Evolutionary conservation across 306 rosid species (phyloP), one percentile per base, ranked within the genome.

Genomic region (Hippophae rhamnoides): DNA sequence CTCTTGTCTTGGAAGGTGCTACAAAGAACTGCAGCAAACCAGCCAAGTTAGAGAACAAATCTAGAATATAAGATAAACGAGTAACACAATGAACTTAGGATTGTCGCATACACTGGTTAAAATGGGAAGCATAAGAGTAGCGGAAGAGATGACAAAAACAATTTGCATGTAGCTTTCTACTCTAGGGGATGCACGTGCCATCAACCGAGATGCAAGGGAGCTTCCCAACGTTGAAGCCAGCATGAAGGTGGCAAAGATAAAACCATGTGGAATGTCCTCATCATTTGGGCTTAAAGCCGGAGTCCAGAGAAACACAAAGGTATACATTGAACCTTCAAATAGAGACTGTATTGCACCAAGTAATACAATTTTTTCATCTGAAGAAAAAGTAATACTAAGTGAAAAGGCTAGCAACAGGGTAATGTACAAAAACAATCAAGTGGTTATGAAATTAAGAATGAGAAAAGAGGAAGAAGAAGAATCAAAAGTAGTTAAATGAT

Each of bases 191-290:
- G 84, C 43, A 38, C 71, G 95, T 47, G 88, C 80, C 90, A 87
- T 77, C 76, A 85, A 78, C 58, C 72, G 83, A 62, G 94, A 87
- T 70, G 89, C 92, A 63, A 79, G 82, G 52, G 98, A 90, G 80
- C 98, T 90, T 79, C 98, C 98, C 79, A 90, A 68, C 98, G 87
- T 90, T 12, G 98, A 87, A 65, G 98, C 76, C 70, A 90, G 69
- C 98, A 90, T 90, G 78, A 90, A 90, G 25, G 98, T 90, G 7
- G 98, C 85, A 71, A 90, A 90, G 76, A 90, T 83, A 68, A 81
- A 81, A 59, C 97, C 97, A 58, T 89, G 97, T 47, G 97, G 97
- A 69, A 89, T 86, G 7, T 86, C 97, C 74, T 89, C 97, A 4
- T 79, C 92, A 61, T 86, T 84, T 71, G 97, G 97, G 78, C 97